Evolutionary conservation across 2,329 filamentous ascomycete species (phyloP).

Genomic region (Ambrosiella cleistominuta): DNA sequence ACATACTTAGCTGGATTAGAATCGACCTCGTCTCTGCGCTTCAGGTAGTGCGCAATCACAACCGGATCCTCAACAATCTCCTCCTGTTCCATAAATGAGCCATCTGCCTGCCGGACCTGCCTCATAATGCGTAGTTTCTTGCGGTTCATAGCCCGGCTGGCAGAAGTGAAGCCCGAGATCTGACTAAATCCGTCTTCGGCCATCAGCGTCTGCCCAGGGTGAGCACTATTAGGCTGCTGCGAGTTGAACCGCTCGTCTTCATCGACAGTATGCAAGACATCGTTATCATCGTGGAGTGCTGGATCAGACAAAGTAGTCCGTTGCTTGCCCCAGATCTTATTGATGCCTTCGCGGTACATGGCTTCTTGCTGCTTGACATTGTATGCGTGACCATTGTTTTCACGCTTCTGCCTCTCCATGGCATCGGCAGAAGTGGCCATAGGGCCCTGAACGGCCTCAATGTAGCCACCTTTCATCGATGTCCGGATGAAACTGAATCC

Average conservation of each 20-base stretch:
- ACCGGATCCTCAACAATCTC: constrained; percentile 62
- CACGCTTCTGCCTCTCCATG: constrained; percentile 70
- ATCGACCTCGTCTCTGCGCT: constrained; percentile 53
- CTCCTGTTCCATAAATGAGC: constrained; percentile 42
- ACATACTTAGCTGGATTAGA: constrained; percentile 57
- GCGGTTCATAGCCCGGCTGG: constrained; percentile 43
- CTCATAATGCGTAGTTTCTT: constrained; percentile 60
- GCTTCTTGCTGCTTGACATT: constrained; percentile 90
- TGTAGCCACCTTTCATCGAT: constrained; percentile 92
- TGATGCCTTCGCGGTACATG: constrained; percentile 81
- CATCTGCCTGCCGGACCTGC: constrained; percentile 28
- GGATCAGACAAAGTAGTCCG: constrained; percentile 58
- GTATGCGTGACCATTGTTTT: constrained; percentile 87
- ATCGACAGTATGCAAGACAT: constrained; percentile 39
- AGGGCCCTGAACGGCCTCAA: constrained; percentile 59
- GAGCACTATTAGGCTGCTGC: constrained; percentile 28
- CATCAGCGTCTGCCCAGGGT: constrained; percentile 40
- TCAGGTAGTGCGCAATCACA: constrained; percentile 78
- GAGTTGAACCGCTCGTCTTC: constrained; percentile 51
- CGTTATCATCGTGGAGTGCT: constrained; percentile 47
- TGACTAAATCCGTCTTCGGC: constrained; percentile 67
- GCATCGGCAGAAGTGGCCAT: constrained; percentile 59
- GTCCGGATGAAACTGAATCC: constrained; percentile 96
- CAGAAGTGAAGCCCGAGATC: constrained; percentile 49
- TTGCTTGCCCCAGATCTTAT: constrained; percentile 82